These are phyloP conservation scores for Beta macrorhiza DNA, from an alignment of 179 eudicot species.

Conservation along the genomic window DNA sequence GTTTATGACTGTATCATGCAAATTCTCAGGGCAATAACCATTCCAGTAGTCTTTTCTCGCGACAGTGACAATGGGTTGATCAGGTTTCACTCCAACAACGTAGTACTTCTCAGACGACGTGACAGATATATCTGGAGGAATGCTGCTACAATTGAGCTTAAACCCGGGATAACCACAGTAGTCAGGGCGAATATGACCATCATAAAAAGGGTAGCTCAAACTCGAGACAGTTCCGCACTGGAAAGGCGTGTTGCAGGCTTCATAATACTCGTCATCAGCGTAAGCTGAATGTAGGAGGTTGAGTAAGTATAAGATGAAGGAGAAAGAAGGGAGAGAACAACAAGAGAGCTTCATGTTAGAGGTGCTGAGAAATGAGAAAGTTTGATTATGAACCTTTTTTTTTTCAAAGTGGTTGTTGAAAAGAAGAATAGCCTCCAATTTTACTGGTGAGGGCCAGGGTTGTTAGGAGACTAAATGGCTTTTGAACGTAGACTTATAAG, in stretches of 20 bases:
- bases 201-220: constrained; percentile 43
- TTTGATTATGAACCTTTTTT: neutral
- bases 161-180: constrained; percentile 43
- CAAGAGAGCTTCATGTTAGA: neutral
- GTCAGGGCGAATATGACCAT: constrained; percentile 13
- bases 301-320: neutral
- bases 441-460: neutral
- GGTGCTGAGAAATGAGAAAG: neutral
- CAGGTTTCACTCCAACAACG: constrained; percentile 21
- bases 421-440: neutral
- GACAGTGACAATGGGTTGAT: constrained; percentile 9
- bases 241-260: constrained; percentile 24
- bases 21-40: constrained; percentile 17
- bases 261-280: constrained; percentile 20
- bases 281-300: constrained; percentile 6
- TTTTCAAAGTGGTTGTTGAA: constrained; percentile 13
- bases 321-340: neutral
- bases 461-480: constrained; percentile 11
- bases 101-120: constrained; percentile 6
- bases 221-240: constrained; percentile 23
- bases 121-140: constrained; percentile 14
- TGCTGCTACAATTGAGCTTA: constrained; percentile 33
- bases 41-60: constrained; percentile 33
- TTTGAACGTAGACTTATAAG: constrained; percentile 18
- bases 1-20: constrained; percentile 27